Conservation (phyloP, 1,139 yeast genomes). For the Pichia norvegensis region DNA sequence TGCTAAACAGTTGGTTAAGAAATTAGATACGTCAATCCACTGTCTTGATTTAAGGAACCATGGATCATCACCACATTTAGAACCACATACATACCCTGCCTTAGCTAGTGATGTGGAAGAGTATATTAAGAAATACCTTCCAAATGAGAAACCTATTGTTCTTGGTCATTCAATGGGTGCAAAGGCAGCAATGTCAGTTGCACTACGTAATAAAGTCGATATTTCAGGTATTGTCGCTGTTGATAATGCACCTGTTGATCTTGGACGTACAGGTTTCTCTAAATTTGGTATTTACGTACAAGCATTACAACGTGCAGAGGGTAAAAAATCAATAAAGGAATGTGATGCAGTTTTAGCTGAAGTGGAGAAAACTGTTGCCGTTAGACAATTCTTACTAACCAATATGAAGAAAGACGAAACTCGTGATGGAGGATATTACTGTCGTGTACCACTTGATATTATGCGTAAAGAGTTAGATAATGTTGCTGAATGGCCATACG, state of each 20-base stretch:
- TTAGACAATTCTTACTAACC: conserved; percentile 76
- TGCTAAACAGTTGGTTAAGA: conserved; percentile 32
- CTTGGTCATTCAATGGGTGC: conserved; percentile 99
- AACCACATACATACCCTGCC: conserved; percentile 68
- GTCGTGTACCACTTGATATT: conserved; percentile 59
- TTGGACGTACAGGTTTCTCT: conserved; percentile 49
- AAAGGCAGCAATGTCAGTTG: conserved; percentile 83
- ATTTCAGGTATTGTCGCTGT: conserved; percentile 54
- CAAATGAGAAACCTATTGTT: conserved; percentile 45
- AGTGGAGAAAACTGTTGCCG: conserved; percentile 50
- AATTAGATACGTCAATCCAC: conserved; percentile 43
- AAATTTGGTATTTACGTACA: conserved; percentile 62
- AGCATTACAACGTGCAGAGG: conserved; percentile 49
- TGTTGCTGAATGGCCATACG: conserved; percentile 75
- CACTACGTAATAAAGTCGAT: conserved; percentile 37
- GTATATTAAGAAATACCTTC: conserved; percentile 45
- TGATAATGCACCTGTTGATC: conserved; percentile 70
- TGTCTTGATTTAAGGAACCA: conserved; percentile 84
- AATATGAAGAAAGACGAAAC: conserved; percentile 43
- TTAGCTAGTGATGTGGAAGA: conserved; percentile 78
- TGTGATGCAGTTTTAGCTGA: conserved; percentile 59
- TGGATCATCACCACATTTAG: conserved; percentile 76
- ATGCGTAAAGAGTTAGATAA: conserved; percentile 56
- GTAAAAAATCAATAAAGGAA: conserved; percentile 44
- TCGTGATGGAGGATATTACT: conserved; percentile 13